Evolutionary conservation across 78 protist species (phyloP).

Genomic region (Pigoraptor vietnamica): DNA sequence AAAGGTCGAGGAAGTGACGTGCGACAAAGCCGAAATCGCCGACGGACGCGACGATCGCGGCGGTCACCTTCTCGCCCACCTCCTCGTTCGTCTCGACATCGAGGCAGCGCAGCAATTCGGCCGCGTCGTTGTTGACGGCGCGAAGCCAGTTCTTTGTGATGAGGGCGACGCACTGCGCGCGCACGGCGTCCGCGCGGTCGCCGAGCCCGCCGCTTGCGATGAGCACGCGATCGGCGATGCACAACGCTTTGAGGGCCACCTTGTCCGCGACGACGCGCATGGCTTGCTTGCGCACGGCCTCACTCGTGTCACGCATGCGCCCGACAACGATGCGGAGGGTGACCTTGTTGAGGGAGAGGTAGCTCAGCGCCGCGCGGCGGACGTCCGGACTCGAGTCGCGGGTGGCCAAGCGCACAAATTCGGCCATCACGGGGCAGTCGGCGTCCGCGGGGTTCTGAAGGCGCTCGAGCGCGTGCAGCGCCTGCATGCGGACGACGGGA

Average conservation of each 20-base stretch:
- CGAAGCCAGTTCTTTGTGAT: neutral
- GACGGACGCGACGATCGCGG: neutral
- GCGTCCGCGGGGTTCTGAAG: slow-evolving; percentile 17
- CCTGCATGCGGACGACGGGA: slow-evolving; percentile 31
- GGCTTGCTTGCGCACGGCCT: slow-evolving; percentile 2
- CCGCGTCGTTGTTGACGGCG: neutral
- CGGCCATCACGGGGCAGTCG: neutral
- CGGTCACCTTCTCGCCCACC: too few relatives aligned
- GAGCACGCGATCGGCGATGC: neutral
- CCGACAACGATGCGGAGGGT: neutral
- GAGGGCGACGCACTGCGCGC: neutral
- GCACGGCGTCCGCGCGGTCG: neutral
- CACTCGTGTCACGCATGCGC: slow-evolving; percentile 5
- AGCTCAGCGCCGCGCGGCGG: neutral
- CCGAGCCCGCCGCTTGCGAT: neutral
- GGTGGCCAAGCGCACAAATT: neutral
- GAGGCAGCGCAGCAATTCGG: neutral
- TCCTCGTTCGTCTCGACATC: neutral
- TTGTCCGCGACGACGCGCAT: neutral
- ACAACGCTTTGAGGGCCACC: neutral
- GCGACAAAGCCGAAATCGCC: neutral
- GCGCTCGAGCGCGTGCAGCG: slow-evolving; percentile 6
- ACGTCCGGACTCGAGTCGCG: slow-evolving; percentile 1
- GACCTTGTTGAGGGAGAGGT: neutral
- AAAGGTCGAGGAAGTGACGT: neutral